phyloP scores from a whole-genome alignment of 23 red algal species.

The Gracilariopsis chorda region DNA sequence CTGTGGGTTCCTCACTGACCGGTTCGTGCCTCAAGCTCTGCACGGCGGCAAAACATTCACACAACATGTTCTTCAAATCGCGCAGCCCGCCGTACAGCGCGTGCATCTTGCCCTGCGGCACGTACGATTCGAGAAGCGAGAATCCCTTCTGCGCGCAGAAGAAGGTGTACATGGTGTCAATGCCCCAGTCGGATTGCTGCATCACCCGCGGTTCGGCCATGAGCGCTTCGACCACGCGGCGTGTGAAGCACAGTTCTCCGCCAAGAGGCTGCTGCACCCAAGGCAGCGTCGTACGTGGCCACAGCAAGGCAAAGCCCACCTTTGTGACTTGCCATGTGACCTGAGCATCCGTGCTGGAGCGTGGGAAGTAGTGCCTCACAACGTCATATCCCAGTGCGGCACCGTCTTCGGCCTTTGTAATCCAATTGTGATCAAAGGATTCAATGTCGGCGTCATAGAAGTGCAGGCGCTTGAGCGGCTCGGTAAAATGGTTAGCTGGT shows the following conservation, averaged over 20 bases:
- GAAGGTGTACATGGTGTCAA: slow-evolving; percentile 85
- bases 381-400: slow-evolving; percentile 69
- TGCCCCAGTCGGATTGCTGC: slow-evolving; percentile 71
- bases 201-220: slow-evolving; percentile 32
- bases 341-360: slow-evolving; percentile 64
- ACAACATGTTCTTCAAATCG: slow-evolving; percentile 59
- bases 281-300: slow-evolving; percentile 48
- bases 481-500: not conserved
- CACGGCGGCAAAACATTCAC: slow-evolving; percentile 73
- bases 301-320: slow-evolving; percentile 69
- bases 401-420: slow-evolving; percentile 62
- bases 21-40: slow-evolving; percentile 24
- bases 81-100: slow-evolving; percentile 71
- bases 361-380: slow-evolving; percentile 72
- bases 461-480: slow-evolving; percentile 57
- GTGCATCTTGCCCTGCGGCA: slow-evolving; percentile 67
- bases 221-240: slow-evolving; percentile 32
- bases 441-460: slow-evolving; percentile 82
- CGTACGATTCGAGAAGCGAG: slow-evolving; percentile 49
- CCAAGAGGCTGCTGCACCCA: slow-evolving; percentile 75
- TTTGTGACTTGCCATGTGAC: slow-evolving; percentile 77
- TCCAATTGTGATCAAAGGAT: slow-evolving; percentile 64
- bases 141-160: slow-evolving; percentile 49
- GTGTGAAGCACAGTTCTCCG: slow-evolving; percentile 66
- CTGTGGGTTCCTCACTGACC: not conserved